Base-by-base conservation (phyloP, 345 rosid genomes). In the Acer campestre region DNA sequence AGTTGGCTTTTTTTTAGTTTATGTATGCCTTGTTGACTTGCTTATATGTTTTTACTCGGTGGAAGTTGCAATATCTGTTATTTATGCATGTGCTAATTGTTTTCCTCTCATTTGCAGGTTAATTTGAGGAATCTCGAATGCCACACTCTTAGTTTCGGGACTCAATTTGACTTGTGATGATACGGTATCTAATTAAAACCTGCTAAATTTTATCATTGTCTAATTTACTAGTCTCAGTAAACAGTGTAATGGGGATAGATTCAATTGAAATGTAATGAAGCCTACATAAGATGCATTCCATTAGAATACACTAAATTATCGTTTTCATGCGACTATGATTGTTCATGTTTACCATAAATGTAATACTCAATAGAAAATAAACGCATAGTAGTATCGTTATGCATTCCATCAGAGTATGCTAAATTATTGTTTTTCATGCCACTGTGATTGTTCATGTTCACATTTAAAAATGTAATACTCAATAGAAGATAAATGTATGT, bases 81-180 rank as follows among this genome's bases (percentile, higher is more conserved):
- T 27, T 42, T 42, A 42, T 42, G 46, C 46, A 42, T 42, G 11
- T 42, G 46, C 46, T 8, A 7, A n/a, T 10, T 61, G 18, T 51
- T 53, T 23, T 23, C 7, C 22, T 31, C 48, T 29, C 4, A 12
- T 72, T 78, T 80, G 88, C 85, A 93, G 99, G 85, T 95, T 63
- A 93, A 93, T 87, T 10, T 88, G 84, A 90, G 82, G 83, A 91
- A 89, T 82, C 93, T 94, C 17, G 94, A 94, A 79, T 91, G 98
- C 81, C 94, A 92, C 55, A 85, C 97, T 38, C 79, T 93, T 77
- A 88, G 92, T 76, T 92, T 92, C 71, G 92, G 84, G 79, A 82
- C 90, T 55, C 85, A 85, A 67, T 67, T 89, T 62, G 71, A 80
- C 80, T 78, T 70, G 18, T 81, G 69, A 75, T 72, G 75, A 44